Conservation (phyloP, 139 green algal species). For the Asterochloris erici region DNA sequence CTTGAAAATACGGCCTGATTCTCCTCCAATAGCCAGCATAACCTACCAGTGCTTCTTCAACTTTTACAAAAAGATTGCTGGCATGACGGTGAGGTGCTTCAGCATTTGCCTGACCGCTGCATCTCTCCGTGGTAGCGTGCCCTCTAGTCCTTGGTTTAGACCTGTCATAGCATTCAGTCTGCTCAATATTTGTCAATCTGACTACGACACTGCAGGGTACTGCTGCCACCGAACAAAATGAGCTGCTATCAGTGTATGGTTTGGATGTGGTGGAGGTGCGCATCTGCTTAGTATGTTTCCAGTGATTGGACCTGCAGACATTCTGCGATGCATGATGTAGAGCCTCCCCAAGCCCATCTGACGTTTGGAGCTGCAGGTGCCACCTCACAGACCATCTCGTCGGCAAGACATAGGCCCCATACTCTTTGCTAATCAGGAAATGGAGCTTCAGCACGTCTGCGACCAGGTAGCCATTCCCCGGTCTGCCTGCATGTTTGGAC, state of each 20-base stretch:
- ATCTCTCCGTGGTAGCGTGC: not conserved
- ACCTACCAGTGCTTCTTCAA: conserved; percentile 73
- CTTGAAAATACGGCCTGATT: conserved; percentile 32
- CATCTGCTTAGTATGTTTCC: conserved; percentile 56
- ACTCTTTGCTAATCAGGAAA: no score
- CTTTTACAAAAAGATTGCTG: conserved; percentile 58
- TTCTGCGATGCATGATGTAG: not conserved
- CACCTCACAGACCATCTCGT: no score
- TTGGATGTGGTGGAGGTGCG: conserved; percentile 73
- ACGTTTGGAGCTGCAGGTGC: no score
- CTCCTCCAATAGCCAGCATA: conserved; percentile 28
- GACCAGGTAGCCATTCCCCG: no score
- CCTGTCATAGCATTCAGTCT: not conserved
- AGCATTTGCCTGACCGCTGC: no score
- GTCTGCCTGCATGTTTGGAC: no score
- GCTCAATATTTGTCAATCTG: not conserved
- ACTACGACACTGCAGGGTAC: conserved; percentile 34
- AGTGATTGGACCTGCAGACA: not conserved
- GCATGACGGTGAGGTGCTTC: conserved; percentile 64
- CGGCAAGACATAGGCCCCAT: no score
- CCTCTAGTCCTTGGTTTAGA: not conserved
- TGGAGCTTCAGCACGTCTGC: no score
- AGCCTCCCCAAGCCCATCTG: no score
- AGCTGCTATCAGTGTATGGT: conserved; percentile 59
- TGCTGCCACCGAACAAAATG: conserved; percentile 33